phyloP scores from a whole-genome alignment of 2,329 filamentous ascomycete species.

The Pyrenochaeta sp. region DNA sequence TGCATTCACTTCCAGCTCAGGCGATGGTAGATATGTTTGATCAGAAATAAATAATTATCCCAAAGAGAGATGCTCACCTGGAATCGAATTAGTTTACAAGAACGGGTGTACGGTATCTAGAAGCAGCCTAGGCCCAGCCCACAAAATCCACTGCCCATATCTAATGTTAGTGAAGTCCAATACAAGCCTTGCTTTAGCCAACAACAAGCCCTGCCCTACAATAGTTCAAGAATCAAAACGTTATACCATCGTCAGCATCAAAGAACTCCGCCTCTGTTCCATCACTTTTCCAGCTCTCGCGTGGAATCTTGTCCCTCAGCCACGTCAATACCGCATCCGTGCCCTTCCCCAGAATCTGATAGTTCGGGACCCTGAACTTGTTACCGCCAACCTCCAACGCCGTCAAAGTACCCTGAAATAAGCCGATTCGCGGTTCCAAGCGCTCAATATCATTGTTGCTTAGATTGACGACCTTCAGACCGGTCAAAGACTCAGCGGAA shows the following conservation, averaged over 20 bases:
- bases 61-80: too few species aligned
- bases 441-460: conserved; percentile 86
- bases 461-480: conserved; percentile 78
- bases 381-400: conserved; percentile 84
- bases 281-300: conserved; percentile 31
- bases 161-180: not conserved
- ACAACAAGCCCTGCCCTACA: not conserved
- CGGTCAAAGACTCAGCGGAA: conserved; percentile 75
- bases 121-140: not conserved
- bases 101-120: too few species aligned
- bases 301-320: conserved; percentile 78
- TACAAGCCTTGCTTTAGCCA: not conserved
- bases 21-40: too few species aligned
- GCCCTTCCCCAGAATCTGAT: conserved; percentile 83
- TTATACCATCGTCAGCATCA: conserved; percentile 23
- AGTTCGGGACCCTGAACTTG: conserved; percentile 84
- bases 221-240: conserved; percentile 6
- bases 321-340: conserved; percentile 85
- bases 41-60: too few species aligned
- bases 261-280: conserved; percentile 37
- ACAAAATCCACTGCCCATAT: not conserved
- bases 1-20: too few species aligned
- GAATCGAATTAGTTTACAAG: too few species aligned
- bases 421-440: conserved; percentile 80
- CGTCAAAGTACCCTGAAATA: conserved; percentile 73